Percentiles rank a stretch among this genome's conserved stretches.
Conservation (phyloP, 2,329 filamentous ascomycete species). For the Aspergillus pseudotamarii region DNA sequence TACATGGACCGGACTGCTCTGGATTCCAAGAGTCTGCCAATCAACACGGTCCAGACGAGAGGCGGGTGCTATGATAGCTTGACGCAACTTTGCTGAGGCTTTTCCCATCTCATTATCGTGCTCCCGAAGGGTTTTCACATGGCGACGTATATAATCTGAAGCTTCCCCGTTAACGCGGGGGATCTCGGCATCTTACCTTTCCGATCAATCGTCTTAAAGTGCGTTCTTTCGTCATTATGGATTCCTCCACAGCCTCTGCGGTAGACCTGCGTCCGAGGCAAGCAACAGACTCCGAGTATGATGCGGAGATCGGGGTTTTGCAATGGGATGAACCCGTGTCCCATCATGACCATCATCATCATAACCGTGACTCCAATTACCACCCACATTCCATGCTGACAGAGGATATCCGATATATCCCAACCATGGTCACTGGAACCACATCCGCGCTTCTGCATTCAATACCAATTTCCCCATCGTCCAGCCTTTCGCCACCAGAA, state of each 20-base stretch:
- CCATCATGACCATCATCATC: background rate
- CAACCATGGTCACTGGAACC: background rate
- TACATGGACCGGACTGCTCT: background rate
- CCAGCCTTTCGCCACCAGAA: background rate
- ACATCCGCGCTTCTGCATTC: background rate
- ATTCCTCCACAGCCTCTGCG: background rate
- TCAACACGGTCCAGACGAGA: background rate
- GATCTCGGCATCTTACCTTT: background rate
- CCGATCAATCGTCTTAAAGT: background rate
- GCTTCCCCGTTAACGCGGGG: background rate
- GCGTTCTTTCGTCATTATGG: background rate
- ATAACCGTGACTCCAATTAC: background rate
- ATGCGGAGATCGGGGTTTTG: background rate
- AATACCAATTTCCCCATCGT: background rate
- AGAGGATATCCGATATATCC: background rate
- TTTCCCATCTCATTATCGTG: background rate
- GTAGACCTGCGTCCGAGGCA: background rate
- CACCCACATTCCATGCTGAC: background rate
- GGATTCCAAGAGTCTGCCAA: background rate
- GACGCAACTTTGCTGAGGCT: background rate
- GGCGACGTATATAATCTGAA: background rate
- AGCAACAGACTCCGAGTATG: background rate
- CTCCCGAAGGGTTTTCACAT: background rate
- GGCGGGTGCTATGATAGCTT: background rate
- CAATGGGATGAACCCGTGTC: background rate